Conservation (phyloP, 257 asterid genomes). For the Gardenia jasminoides region DNA sequence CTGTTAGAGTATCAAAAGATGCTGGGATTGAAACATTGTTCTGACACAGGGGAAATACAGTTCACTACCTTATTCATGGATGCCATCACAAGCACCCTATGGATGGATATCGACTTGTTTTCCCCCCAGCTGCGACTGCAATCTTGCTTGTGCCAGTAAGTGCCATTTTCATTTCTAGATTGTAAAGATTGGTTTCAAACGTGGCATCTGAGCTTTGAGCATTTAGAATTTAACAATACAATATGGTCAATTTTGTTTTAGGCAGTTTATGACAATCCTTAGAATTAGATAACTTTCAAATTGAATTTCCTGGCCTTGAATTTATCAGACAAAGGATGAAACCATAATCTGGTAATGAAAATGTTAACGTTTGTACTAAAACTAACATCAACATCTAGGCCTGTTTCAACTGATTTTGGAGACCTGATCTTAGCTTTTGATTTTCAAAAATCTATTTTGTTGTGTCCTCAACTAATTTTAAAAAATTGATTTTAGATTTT, state of each 20-base stretch:
- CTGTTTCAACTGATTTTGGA: too few species aligned
- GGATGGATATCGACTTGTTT: constrained; percentile 80
- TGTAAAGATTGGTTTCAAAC: background rate
- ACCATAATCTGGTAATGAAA: too few species aligned
- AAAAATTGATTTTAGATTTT: too few species aligned
- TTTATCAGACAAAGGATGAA: background rate
- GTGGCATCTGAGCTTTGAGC: background rate
- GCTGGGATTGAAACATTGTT: background rate
- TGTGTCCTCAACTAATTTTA: too few species aligned
- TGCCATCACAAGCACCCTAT: constrained; percentile 96
- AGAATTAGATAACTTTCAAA: too few species aligned
- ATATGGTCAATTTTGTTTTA: background rate
- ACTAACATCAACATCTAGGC: too few species aligned
- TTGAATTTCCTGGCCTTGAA: background rate
- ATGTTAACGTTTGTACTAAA: too few species aligned
- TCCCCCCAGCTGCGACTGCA: constrained; percentile 81
- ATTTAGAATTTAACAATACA: too few species aligned
- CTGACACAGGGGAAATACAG: constrained; percentile 60
- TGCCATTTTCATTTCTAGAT: background rate
- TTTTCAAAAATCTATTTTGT: too few species aligned
- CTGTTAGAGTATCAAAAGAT: background rate
- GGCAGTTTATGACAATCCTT: background rate
- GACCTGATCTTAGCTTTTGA: too few species aligned
- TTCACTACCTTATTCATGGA: constrained; percentile 81
- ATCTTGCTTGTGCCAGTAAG: constrained; percentile 62